Base-by-base conservation (phyloP, 768 basidiomycete species). In the Tylopilus sp. region DNA sequence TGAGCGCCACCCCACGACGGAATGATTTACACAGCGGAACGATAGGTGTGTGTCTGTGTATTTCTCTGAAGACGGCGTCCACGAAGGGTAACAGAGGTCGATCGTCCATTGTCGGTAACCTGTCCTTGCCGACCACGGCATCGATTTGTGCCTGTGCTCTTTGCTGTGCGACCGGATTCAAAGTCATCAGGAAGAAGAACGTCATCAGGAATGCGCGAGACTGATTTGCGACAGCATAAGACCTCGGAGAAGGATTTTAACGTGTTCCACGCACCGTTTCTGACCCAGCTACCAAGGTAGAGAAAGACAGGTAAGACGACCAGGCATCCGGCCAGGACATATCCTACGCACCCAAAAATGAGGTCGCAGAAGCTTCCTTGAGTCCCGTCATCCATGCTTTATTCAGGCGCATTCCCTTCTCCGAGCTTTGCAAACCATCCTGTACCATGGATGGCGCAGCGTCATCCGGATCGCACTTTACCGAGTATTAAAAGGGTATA, bases 51-150 rank as follows among this genome's bases (percentile, higher is more conserved):
- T 25, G 34, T 25, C 45, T 10, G 31, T 21, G 6, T 17, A 24
- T 60, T 53, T 54, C 53, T 3, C 46, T 24, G 21, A 37, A 8
- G 16, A 48, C 28, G 6, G 46, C 46, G 16, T 48, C 46, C 8
- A 48, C 14, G n/a, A n/a, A n/a, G n/a, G n/a, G n/a, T n/a, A n/a
- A n/a, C n/a, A n/a, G n/a, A n/a, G n/a, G n/a, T n/a, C n/a, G n/a
- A n/a, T n/a, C n/a, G n/a, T n/a, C n/a, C n/a, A n/a, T n/a, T n/a
- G n/a, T n/a, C n/a, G n/a, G n/a, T n/a, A n/a, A n/a, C n/a, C n/a
- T n/a, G n/a, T n/a, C n/a, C n/a, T n/a, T n/a, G n/a, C n/a, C n/a
- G n/a, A n/a, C n/a, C n/a, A n/a, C n/a, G n/a, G n/a, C n/a, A n/a
- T n/a, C n/a, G n/a, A n/a, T n/a, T n/a, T n/a, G n/a, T n/a, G n/a